These are phyloP conservation scores for Xylariaceae sp. DNA, from an alignment of 2,329 filamentous ascomycete species.

Conservation along the genomic window DNA sequence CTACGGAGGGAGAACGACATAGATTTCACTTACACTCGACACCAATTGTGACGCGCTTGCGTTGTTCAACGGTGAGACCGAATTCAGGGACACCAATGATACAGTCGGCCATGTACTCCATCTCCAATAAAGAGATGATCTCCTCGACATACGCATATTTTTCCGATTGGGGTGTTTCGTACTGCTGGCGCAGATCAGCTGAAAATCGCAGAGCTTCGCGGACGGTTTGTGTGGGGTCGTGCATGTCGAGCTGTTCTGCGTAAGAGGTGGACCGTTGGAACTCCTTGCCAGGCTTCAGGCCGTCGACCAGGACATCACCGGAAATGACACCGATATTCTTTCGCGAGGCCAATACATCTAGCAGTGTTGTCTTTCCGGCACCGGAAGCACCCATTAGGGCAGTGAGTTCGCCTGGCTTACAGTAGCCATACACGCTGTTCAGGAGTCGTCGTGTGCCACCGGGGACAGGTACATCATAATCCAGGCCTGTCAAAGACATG, in stretches of 20 bases:
- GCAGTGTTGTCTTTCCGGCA: constrained; percentile 82
- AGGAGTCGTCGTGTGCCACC: constrained; percentile 54
- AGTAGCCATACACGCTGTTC: constrained; percentile 60
- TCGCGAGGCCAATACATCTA: constrained; percentile 66
- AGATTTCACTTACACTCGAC: no score
- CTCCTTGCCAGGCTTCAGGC: constrained; percentile 51
- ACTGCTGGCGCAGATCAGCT: constrained; percentile 56
- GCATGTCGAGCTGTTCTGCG: constrained; percentile 59
- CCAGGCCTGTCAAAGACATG: no score
- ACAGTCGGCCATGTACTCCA: constrained; percentile 56
- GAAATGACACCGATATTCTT: constrained; percentile 59
- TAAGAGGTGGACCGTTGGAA: constrained; percentile 61
- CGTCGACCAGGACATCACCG: constrained; percentile 56
- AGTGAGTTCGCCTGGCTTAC: constrained; percentile 72
- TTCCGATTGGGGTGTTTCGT: constrained; percentile 48
- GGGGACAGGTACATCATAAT: constrained; percentile 66
- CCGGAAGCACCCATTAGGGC: constrained; percentile 79
- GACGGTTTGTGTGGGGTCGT: constrained; percentile 59
- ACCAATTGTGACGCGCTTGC: constrained; percentile 81
- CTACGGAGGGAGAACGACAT: no score
- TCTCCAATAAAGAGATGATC: constrained; percentile 55
- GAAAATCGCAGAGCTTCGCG: constrained; percentile 62
- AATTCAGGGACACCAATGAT: constrained; percentile 60
- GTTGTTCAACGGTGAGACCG: constrained; percentile 64
- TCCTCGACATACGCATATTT: constrained; percentile 60